A percentile compares a stretch with the other conserved stretches of the same genome.
Conservation (phyloP, 2,329 filamentous ascomycete species). For the Tolypocladium ophioglossoides region DNA sequence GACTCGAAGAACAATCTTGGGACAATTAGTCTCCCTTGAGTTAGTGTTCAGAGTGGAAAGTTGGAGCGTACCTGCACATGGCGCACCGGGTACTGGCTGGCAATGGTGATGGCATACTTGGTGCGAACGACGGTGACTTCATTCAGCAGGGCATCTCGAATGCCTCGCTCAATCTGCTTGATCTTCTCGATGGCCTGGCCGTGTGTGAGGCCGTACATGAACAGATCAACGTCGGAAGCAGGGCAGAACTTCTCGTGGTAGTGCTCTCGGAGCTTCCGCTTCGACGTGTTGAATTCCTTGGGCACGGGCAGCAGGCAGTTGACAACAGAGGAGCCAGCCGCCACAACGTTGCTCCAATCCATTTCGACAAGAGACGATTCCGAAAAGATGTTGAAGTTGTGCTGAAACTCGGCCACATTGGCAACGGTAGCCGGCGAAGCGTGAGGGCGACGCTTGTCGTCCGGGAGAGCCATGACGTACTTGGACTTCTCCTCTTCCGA, state of each 20-base stretch:
- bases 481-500: slow-evolving; percentile 47
- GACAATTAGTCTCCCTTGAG: neutral
- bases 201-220: slow-evolving; percentile 70
- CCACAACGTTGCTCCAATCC: slow-evolving; percentile 75
- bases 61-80: slow-evolving; percentile 50
- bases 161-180: slow-evolving; percentile 64
- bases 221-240: slow-evolving; percentile 79
- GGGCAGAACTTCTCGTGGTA: slow-evolving; percentile 76
- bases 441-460: slow-evolving; percentile 48
- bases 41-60: neutral
- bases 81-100: slow-evolving; percentile 70
- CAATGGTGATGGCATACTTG: slow-evolving; percentile 81
- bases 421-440: slow-evolving; percentile 59
- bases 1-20: slow-evolving; percentile 68
- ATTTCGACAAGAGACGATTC: slow-evolving; percentile 67
- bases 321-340: slow-evolving; percentile 69
- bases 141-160: slow-evolving; percentile 68
- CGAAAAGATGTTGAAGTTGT: slow-evolving; percentile 73
- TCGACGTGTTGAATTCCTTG: slow-evolving; percentile 47
- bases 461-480: slow-evolving; percentile 60
- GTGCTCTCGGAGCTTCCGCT: slow-evolving; percentile 56
- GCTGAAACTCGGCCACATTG: slow-evolving; percentile 59
- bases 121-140: slow-evolving; percentile 78
- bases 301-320: slow-evolving; percentile 68
- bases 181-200: slow-evolving; percentile 75